Base-by-base conservation (phyloP, 225 moss, liverwort and hornwort species). In the Rhytidiadelphus loreus region DNA sequence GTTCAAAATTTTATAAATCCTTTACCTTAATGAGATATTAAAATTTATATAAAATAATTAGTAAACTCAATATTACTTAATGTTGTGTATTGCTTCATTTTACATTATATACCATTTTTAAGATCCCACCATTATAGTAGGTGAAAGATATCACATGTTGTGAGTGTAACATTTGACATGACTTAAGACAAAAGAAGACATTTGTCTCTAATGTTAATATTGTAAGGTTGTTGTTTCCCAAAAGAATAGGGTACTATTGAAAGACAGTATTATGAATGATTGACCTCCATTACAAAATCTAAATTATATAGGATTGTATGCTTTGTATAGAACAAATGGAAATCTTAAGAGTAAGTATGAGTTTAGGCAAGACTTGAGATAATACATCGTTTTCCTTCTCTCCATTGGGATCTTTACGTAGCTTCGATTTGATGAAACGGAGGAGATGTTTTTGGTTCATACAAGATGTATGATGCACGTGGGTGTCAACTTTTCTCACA, bases 401-500 rank as follows among this genome's bases (percentile, higher is more conserved):
- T 82, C 91, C 96, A 53, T 94, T 92, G 12, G 93, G 95, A 86
- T 96, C 96, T 88, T 96, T 96, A 16, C 96, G 95, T 25, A 98
- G 94, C 85, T 98, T 98, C 23, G 97, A 97, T 85, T 98, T 98
- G 90, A 98, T 98, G 48, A 98, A 98, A 35, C 96, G 96, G 44
- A 98, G 66, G 39, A 98, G 93, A 92, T 98, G 98, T 86, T 98
- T 98, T 46, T 98, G 98, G 59, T 97, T 98, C 98, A 98, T 98
- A 90, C 97, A 98, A 24, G 98, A 98, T 23, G 98, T 93, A 91
- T 98, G 98, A 85, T 98, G 98, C 29, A 98, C 98, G 8, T 98
- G 98, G 20, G 98, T 98, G 84, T 98, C 98, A 53, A 98, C 98
- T 90, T 98, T 98, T 85, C 96, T 93, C 61, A 98, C 98, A 85